Evolutionary conservation across 768 basidiomycete genomes (phyloP).

Genomic region (Pisolithus orientalis): DNA sequence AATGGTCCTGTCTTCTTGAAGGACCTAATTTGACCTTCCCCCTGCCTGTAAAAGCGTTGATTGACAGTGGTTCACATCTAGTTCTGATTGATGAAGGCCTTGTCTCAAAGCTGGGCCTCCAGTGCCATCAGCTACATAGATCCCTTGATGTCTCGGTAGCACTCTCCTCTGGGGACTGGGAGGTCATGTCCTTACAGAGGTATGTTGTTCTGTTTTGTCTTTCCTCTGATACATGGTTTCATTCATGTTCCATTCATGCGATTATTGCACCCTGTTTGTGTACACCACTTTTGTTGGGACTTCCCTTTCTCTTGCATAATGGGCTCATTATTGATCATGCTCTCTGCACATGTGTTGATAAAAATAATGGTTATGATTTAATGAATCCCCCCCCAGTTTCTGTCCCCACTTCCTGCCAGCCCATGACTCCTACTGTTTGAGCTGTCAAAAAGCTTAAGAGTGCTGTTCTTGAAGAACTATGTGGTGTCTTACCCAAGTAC

Average conservation of each 20-base stretch:
- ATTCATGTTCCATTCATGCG: background rate
- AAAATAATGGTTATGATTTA: background rate
- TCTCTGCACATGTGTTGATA: background rate
- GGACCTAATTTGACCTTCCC: too few species aligned
- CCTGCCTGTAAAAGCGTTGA: too few species aligned
- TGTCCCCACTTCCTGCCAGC: background rate
- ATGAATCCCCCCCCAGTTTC: background rate
- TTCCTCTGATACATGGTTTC: background rate
- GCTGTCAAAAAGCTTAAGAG: background rate
- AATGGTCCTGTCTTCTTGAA: too few species aligned
- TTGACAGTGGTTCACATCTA: background rate
- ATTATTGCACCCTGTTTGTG: background rate
- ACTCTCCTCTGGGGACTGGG: background rate
- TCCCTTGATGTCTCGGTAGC: background rate
- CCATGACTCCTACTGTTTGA: background rate
- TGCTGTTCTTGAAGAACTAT: background rate
- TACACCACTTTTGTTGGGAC: background rate
- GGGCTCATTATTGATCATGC: constrained; percentile 2
- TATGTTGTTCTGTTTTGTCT: background rate
- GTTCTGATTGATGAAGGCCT: background rate
- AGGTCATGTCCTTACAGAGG: background rate
- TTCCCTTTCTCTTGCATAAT: constrained; percentile 1
- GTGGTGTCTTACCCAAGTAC: background rate
- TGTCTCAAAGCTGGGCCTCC: background rate
- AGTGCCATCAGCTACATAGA: background rate